Evolutionary conservation across 2,329 filamentous ascomycete genomes (phyloP).

Genomic region (Cercospora sesami): DNA sequence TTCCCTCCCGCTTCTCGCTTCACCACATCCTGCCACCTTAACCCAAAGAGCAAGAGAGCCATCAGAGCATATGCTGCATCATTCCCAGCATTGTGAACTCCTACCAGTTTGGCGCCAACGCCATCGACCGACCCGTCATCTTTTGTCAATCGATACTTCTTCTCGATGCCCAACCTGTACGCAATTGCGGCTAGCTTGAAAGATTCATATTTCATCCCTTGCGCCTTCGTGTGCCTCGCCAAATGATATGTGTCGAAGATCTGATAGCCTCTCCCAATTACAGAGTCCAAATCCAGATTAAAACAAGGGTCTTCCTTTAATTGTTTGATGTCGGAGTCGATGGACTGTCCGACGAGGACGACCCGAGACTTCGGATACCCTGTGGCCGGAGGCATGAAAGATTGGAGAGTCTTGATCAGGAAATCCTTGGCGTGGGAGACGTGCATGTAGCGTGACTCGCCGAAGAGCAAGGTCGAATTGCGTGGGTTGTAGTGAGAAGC

Average conservation of each 20-base stretch:
- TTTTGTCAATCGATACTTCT: not conserved
- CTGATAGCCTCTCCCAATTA: not conserved
- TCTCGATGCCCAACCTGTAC: constrained; percentile 8
- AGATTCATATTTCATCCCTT: not conserved
- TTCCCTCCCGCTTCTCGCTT: not conserved
- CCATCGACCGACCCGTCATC: not conserved
- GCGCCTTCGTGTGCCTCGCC: not conserved
- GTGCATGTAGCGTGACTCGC: not conserved
- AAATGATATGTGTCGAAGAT: constrained; percentile 10
- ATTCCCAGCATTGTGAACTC: constrained; percentile 18
- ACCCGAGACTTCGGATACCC: not conserved
- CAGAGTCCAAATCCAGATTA: not conserved
- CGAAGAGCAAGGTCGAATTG: not conserved
- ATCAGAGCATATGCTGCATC: constrained; percentile 19
- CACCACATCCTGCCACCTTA: not conserved
- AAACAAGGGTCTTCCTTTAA: not conserved
- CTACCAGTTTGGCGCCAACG: not conserved
- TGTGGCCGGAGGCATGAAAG: not conserved
- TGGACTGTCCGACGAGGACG: constrained; percentile 9
- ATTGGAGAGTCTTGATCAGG: not conserved
- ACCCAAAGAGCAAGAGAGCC: constrained; percentile 11
- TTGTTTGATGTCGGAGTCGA: not conserved
- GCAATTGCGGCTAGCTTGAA: constrained; percentile 8
- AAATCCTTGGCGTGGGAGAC: not conserved
- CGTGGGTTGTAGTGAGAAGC: not conserved